Evolutionary conservation across 768 basidiomycete genomes (phyloP), one percentile per base, ranked within the genome.

Genomic region (Cytidiella melzeri): DNA sequence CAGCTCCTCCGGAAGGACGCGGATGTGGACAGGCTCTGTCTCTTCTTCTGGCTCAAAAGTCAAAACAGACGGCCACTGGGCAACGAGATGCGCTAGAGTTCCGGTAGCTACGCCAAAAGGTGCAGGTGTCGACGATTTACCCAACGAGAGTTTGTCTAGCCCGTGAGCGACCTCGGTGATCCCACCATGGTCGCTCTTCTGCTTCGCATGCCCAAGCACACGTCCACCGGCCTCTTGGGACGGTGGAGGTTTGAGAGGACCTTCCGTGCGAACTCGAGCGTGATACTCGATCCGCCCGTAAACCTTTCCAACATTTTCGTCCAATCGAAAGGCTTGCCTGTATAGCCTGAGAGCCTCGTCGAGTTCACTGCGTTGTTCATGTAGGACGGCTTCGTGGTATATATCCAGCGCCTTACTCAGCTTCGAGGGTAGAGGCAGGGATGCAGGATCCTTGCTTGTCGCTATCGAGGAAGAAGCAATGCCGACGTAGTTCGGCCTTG

Each of bases 341-440:
- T 95, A 96, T 6, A 92, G 67, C 21, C 65, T 60, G 9, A 92
- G 66, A 10, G 92, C 92, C 27, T 84, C 79, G 55, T 92, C 86
- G 43, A 91, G 70, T 51, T 85, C 70, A 34, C 90, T 81, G 39
- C 67, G 68, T 61, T 89, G 85, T 64, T 96, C 92, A 41, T 77
- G 72, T 34, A 79, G 72, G 25, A 92, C 74, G 7, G 92, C 92
- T 18, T 67, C 72, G 24, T 75, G 67, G 63, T 95, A 96, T 11
- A 83, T 56, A 7, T 76, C 75, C 40, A 91, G 67, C 4, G 89
- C 88, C 41, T 62, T 68, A 38, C 63, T 59, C 24, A 79, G 67
- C 18, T 39, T 58, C 7, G 61, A 65, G 27, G 71, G 70, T 45
- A 71, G 59, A 5, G 60, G 51, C 3, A 48, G 49, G 27, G 36